phyloP scores from a whole-genome alignment of 2,329 filamentous ascomycete genomes.

The Trichoderma afroharzianum region DNA sequence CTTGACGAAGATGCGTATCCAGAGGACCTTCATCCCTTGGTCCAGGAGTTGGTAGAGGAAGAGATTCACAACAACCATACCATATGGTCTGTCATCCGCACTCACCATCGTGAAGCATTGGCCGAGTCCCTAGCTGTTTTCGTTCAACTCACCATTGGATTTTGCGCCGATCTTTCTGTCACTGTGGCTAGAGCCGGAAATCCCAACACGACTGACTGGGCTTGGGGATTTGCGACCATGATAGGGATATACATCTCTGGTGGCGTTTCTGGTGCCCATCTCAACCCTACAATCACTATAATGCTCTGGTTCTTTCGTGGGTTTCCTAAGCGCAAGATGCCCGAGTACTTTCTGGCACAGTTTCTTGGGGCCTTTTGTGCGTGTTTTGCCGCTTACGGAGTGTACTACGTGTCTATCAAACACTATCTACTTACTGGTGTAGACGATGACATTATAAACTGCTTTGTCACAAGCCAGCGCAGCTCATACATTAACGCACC shows the following conservation, averaged over 20 bases:
- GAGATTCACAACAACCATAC: slow-evolving; percentile 6
- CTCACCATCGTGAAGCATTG: neutral
- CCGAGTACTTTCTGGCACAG: neutral
- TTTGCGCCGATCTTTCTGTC: neutral
- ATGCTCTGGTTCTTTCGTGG: slow-evolving; percentile 3
- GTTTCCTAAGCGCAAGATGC: slow-evolving; percentile 5
- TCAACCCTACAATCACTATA: neutral
- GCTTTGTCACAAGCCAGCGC: neutral
- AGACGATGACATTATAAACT: slow-evolving; percentile 1
- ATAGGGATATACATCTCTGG: slow-evolving; percentile 7
- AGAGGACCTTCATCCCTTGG: neutral
- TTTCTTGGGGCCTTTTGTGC: slow-evolving; percentile 1
- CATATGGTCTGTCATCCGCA: neutral
- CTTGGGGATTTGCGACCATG: slow-evolving; percentile 7
- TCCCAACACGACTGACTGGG: slow-evolving; percentile 1
- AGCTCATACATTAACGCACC: neutral
- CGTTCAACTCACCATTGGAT: neutral
- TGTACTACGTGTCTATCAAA: slow-evolving; percentile 3
- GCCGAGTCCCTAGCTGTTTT: neutral
- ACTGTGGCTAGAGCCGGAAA: slow-evolving; percentile 1
- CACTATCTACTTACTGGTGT: neutral
- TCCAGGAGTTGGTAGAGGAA: neutral
- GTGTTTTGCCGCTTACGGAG: neutral
- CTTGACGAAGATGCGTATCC: slow-evolving; percentile 2
- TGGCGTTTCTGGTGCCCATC: slow-evolving; percentile 1